Evolutionary conservation across 371 early-diverging fungal species (phyloP), one percentile per base, ranked within the genome.

Genomic region (Rhizopus delemar): DNA sequence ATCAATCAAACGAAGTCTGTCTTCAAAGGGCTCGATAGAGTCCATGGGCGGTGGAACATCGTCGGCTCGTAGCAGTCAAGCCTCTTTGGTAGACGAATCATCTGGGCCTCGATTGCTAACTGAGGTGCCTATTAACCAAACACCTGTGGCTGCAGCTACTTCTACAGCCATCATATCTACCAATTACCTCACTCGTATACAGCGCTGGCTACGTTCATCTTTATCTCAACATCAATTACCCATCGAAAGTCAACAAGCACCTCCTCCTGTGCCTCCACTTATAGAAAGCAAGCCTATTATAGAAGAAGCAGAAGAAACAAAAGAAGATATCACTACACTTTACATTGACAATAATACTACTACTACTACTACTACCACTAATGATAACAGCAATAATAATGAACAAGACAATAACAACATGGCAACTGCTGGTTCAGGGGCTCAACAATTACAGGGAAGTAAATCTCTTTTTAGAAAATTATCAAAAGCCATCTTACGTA

Each of bases 181-280:
- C 22, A 74, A 72, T 32, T 77, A 77, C 32, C 52, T 77, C 2
- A 60, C 57, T 32, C 66, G 77, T 15, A 71, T 77, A 49, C 77
- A 77, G 36, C 77, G 77, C 29, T 77, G 77, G 77, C 63, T 77
- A 45, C 72, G 71, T 12, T 77, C 77, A 29, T 74, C 74, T 13
- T 59, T 72, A 11, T 77, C 77, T 8, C 72, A 74, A 8, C 72
- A 77, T 45, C 68, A 72, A 15, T 57, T 77, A 16, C 58, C 62
- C 9, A 49, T 31, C 1, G 65, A 60, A 6, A 48, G 46, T 1
- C 46, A 58, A 4, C n/a, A 41, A 4, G 39, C 54, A 5, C 32
- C 58, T 5, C 60, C 63, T 2, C 52, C 63, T 6, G 32, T 59
- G 32, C 68, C 68, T 16, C 34, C 51, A 12, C 45, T 54, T 33